Base-by-base conservation (phyloP, 768 basidiomycete genomes). In the Tricholoma bakamatsutake region DNA sequence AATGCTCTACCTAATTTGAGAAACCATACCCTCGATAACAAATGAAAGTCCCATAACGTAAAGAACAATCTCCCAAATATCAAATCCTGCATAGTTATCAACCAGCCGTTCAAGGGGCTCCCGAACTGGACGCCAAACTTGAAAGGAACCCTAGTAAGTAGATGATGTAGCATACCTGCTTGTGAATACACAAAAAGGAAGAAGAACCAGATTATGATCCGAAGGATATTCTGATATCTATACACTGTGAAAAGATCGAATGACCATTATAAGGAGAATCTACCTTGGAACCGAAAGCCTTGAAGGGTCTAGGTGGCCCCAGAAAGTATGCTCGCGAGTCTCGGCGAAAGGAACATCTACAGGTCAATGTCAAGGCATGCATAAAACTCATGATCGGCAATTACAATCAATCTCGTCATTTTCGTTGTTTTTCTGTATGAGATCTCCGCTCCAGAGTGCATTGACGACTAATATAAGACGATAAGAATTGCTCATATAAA, bases 211-310 rank as follows among this genome's bases (percentile, higher is more conserved):
- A 92, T 75, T 5, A 77, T 53, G 52, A 93, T 84, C 45, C 90
- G 84, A 65, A 94, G 85, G 50, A 84, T 76, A 61, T 92, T 94
- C 67, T 95, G 94, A 67, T 95, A 95, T 52, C 90, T 87, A 51
- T 8, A 21, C 5, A 52, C 17, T 49, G 56, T 47, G 33, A 18
- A 35, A 51, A 48, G 17, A 17, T 12, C 4, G 53, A 21, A 35
- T 35, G 46, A 2, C 5, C 28, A 48, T 13, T n/a, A n/a, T 31
- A 9, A 21, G 13, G 33, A 33, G 18, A 7, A 34, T 64, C 46
- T 61, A 85, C 86, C 83, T 77, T 30, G 94, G 94, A 21, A 96
- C 91, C 33, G 83, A 83, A 46, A 97, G 72, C 31, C 93, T 82
- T 3, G 85, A 75, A 4, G 91, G 83, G 62, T 95, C 80, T 15